Percentiles rank a stretch among this genome's conserved stretches.
Evolutionary conservation across 1,284 basidiomycete genomes (phyloP).

Genomic region (Hortiboletus rubellus): DNA sequence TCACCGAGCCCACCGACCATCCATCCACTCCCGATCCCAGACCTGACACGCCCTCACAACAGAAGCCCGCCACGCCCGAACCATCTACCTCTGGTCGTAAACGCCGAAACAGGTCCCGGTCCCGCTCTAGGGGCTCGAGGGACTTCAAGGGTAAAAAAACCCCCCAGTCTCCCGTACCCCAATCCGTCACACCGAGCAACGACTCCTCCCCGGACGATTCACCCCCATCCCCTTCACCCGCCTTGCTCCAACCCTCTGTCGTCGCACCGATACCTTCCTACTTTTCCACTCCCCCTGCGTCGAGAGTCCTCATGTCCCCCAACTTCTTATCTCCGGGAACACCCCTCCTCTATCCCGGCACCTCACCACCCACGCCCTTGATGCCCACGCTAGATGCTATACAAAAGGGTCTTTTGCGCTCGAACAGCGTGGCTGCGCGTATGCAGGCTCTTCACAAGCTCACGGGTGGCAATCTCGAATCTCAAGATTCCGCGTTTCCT

Average conservation of each 20-base stretch:
- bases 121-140: slow-evolving; percentile 70
- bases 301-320: slow-evolving; percentile 57
- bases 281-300: slow-evolving; percentile 47
- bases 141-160: slow-evolving; percentile 65
- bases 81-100: slow-evolving; percentile 46
- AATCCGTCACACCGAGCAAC: slow-evolving; percentile 44
- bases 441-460: slow-evolving; percentile 75
- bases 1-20: slow-evolving; percentile 21
- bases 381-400: slow-evolving; percentile 72
- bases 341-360: slow-evolving; percentile 57
- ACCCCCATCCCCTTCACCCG: slow-evolving; percentile 36
- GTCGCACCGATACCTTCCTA: slow-evolving; percentile 66
- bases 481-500: slow-evolving; percentile 37
- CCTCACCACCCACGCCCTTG: slow-evolving; percentile 62
- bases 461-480: slow-evolving; percentile 59
- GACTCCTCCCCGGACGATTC: slow-evolving; percentile 74
- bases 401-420: slow-evolving; percentile 68
- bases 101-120: slow-evolving; percentile 72
- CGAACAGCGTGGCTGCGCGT: slow-evolving; percentile 70
- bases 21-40: slow-evolving; percentile 20
- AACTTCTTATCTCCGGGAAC: slow-evolving; percentile 50
- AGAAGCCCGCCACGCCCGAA: slow-evolving; percentile 35
- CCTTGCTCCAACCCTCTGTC: slow-evolving; percentile 47
- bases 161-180: slow-evolving; percentile 46
- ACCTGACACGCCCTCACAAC: slow-evolving; percentile 21